phyloP scores from a whole-genome alignment of 345 rosid species.

The Bretschneidera sinensis region DNA sequence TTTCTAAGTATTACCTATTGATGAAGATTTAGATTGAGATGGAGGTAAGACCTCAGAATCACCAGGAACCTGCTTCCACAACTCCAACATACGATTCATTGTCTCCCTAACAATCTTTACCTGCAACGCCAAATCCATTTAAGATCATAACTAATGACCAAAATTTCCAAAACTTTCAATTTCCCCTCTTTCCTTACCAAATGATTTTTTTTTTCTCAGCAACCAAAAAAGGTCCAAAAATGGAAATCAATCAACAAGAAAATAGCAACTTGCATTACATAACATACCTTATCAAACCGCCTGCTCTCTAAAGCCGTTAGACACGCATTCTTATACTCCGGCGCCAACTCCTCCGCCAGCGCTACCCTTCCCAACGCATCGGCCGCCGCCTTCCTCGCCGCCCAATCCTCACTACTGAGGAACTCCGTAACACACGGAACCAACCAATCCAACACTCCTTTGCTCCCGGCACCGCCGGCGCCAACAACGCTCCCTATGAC shows the following conservation, averaged over 20 bases:
- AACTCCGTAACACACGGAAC: constrained; percentile 59
- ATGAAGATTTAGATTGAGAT: constrained; percentile 41
- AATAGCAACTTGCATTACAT: too few relatives aligned
- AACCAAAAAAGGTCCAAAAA: constrained; percentile 4
- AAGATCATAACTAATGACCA: neutral
- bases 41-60: constrained; percentile 33
- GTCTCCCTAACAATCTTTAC: constrained; percentile 86
- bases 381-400: constrained; percentile 84
- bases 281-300: constrained; percentile 80
- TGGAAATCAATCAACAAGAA: neutral
- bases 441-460: constrained; percentile 55
- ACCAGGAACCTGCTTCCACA: constrained; percentile 68
- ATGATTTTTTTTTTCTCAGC: too few relatives aligned
- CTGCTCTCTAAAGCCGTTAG: constrained; percentile 49
- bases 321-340: constrained; percentile 45
- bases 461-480: constrained; percentile 51
- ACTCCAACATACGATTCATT: constrained; percentile 64
- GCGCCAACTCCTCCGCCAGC: constrained; percentile 53
- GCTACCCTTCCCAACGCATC: constrained; percentile 76
- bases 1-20: constrained; percentile 39
- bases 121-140: constrained; percentile 26
- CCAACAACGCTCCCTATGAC: constrained; percentile 61
- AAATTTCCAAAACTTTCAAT: neutral
- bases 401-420: constrained; percentile 75
- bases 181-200: neutral